phyloP scores from a whole-genome alignment of 2,329 filamentous ascomycete species.

The Aschersonia sp. region DNA sequence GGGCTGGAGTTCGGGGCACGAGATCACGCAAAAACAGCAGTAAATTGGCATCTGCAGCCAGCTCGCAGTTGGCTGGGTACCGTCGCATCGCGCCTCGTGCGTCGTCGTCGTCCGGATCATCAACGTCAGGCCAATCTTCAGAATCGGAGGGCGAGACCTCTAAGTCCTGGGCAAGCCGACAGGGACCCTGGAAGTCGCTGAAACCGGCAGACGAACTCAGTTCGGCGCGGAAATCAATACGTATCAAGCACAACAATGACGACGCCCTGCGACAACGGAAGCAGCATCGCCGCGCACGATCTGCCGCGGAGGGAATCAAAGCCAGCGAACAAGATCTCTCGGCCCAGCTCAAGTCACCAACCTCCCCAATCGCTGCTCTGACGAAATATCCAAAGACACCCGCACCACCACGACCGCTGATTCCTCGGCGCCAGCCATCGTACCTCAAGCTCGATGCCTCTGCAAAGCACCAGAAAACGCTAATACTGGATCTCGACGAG shows the following conservation, averaged over 20 bases:
- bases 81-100: slow-evolving; percentile 13
- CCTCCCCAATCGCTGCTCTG: slow-evolving; percentile 61
- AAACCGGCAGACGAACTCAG: slow-evolving; percentile 44
- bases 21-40: neutral
- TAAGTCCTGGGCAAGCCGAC: slow-evolving; percentile 21
- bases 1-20: slow-evolving; percentile 15
- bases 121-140: slow-evolving; percentile 53
- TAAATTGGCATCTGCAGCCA: slow-evolving; percentile 1
- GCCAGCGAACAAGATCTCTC: slow-evolving; percentile 40
- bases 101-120: slow-evolving; percentile 20
- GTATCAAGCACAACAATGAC: slow-evolving; percentile 79
- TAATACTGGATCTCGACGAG: slow-evolving; percentile 92
- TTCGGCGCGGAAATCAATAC: slow-evolving; percentile 63
- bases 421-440: slow-evolving; percentile 79
- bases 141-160: slow-evolving; percentile 51
- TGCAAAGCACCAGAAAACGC: slow-evolving; percentile 64
- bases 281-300: slow-evolving; percentile 47
- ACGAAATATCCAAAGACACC: slow-evolving; percentile 86
- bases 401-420: slow-evolving; percentile 74
- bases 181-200: slow-evolving; percentile 49
- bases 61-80: slow-evolving; percentile 11
- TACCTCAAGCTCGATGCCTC: slow-evolving; percentile 53
- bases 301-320: slow-evolving; percentile 27
- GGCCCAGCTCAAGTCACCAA: slow-evolving; percentile 84
- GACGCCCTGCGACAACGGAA: slow-evolving; percentile 61